Evolutionary conservation across 176 grass and related monocot species (phyloP).

Genomic region (Puya raimondii): DNA sequence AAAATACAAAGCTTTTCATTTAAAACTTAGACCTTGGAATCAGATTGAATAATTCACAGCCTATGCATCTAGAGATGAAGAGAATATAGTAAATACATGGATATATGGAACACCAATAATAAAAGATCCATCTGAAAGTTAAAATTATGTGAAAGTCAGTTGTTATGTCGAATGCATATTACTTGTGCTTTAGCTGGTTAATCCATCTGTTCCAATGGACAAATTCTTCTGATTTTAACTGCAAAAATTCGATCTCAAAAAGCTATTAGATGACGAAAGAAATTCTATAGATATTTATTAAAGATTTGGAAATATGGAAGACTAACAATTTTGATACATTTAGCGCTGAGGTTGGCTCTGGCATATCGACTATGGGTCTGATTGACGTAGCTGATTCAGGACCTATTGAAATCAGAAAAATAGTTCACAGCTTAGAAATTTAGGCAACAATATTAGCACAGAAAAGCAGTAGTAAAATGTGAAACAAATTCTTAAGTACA

Average conservation of each 20-base stretch:
- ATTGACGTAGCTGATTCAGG: slow-evolving; percentile 57
- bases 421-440: not conserved
- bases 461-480: not conserved
- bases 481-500: not conserved
- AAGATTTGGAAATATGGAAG: not conserved
- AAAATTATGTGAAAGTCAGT: not conserved
- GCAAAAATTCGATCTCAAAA: not conserved
- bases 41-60: no score
- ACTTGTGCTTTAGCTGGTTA: not conserved
- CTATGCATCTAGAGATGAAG: no score
- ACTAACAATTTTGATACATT: slow-evolving; percentile 75
- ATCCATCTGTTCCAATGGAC: not conserved
- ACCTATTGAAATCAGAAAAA: slow-evolving; percentile 27
- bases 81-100: no score
- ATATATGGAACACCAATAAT: no score
- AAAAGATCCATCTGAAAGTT: no score
- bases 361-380: slow-evolving; percentile 69
- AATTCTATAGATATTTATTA: not conserved
- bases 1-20: no score
- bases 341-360: no score
- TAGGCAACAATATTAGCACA: not conserved
- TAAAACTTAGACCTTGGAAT: no score
- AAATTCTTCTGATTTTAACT: not conserved
- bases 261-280: not conserved
- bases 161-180: not conserved